These are phyloP conservation scores for Pholiota conissans DNA, from an alignment of 768 basidiomycete genomes.

Conservation along the genomic window DNA sequence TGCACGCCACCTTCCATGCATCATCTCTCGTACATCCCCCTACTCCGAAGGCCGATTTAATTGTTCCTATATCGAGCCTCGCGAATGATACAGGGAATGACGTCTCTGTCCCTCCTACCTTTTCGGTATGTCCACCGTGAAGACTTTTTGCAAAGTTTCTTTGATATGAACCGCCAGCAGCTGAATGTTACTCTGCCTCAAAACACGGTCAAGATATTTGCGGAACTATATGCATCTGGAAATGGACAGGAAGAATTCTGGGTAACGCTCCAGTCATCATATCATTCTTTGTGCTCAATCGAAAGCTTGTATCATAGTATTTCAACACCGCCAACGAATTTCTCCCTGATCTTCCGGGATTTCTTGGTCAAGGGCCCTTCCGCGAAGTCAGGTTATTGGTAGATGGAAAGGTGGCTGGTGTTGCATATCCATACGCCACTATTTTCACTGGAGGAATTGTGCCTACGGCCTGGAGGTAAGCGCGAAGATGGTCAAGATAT, in stretches of 20 bases:
- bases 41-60: constrained; percentile 58
- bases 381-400: constrained; percentile 48
- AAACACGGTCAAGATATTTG: constrained; percentile 66
- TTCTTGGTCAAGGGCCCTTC: constrained; percentile 47
- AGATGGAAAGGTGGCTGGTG: constrained; percentile 46
- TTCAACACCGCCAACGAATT: constrained; percentile 66
- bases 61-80: constrained; percentile 71
- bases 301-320: too few species aligned
- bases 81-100: constrained; percentile 64
- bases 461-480: constrained; percentile 68
- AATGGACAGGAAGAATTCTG: constrained; percentile 71
- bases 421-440: constrained; percentile 52
- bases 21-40: constrained; percentile 58
- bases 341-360: constrained; percentile 52
- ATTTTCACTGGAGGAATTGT: constrained; percentile 79
- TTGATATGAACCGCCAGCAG: constrained; percentile 32
- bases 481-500: neutral
- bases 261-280: constrained; percentile 37
- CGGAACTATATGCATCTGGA: constrained; percentile 70
- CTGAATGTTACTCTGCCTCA: constrained; percentile 67
- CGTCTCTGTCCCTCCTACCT: constrained; percentile 74
- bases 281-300: too few species aligned
- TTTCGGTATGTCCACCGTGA: constrained; percentile 46
- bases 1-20: constrained; percentile 72
- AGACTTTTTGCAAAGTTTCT: neutral